Evolutionary conservation across 768 basidiomycete species (phyloP).

Genomic region (Mycena haematopus): DNA sequence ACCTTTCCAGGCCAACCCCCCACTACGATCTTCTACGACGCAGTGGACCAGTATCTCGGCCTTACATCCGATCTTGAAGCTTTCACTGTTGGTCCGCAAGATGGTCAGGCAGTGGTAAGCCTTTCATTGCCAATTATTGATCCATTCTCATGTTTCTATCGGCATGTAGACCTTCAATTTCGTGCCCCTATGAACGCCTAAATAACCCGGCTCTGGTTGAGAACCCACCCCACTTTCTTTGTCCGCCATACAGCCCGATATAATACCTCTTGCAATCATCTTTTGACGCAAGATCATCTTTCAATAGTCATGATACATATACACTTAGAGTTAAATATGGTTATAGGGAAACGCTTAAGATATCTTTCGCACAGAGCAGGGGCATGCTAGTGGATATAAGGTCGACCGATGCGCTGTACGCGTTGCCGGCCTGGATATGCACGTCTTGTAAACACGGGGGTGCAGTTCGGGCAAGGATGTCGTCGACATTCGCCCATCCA

Average conservation of each 20-base stretch:
- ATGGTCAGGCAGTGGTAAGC: constrained; percentile 11
- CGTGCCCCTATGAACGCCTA: constrained; percentile 7
- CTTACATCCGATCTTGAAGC: constrained; percentile 10
- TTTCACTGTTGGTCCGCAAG: neutral
- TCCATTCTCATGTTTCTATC: neutral
- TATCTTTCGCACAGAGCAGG: neutral
- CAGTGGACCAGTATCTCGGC: constrained; percentile 3
- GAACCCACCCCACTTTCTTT: neutral
- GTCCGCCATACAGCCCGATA: neutral
- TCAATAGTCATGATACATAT: constrained; percentile 9
- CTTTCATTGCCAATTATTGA: neutral
- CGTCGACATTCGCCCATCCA: constrained; percentile 15
- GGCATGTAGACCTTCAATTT: neutral
- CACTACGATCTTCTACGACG: constrained; percentile 14
- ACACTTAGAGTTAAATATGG: neutral
- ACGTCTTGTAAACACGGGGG: constrained; percentile 4
- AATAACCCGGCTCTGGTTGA: neutral
- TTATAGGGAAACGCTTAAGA: constrained; percentile 12
- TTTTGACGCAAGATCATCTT: neutral
- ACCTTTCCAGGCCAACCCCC: constrained; percentile 8
- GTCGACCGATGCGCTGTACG: neutral
- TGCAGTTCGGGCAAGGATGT: constrained; percentile 1
- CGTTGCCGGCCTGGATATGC: constrained; percentile 1
- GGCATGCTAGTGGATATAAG: constrained; percentile 15
- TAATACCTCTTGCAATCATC: neutral